Conservation (phyloP, 441 rosid genomes). For the Rhodomyrtus psidioides region DNA sequence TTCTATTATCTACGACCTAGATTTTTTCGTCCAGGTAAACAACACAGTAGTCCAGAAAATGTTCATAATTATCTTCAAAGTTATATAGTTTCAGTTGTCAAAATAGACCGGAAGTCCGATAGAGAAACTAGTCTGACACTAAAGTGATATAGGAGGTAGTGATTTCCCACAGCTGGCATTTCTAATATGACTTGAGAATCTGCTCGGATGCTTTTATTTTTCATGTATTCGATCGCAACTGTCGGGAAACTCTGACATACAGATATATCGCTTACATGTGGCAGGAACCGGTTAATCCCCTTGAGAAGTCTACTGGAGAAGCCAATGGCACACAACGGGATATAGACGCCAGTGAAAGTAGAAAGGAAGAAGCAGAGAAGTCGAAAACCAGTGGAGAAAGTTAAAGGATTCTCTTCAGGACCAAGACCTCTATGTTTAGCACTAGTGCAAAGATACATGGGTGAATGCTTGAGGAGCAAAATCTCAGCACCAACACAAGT, state of each 20-base stretch:
- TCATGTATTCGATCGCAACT: not conserved
- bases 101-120: not conserved
- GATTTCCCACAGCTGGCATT: not conserved
- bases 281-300: slow-evolving; percentile 25
- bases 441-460: not conserved
- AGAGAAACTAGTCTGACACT: not conserved
- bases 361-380: slow-evolving; percentile 1
- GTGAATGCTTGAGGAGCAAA: not conserved
- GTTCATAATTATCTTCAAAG: not conserved
- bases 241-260: not conserved
- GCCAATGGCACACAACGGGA: not conserved
- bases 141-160: not conserved
- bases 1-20: not conserved
- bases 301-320: slow-evolving; percentile 11
- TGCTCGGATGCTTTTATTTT: not conserved
- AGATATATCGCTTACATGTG: not conserved
- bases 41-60: not conserved
- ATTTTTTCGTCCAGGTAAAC: not conserved
- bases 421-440: not conserved
- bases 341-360: not conserved
- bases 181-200: not conserved
- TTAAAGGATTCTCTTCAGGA: slow-evolving; percentile 1
- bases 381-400: not conserved
- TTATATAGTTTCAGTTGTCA: not conserved
- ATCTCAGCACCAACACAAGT: not conserved